These are phyloP conservation scores for Glarea lozoyensis DNA, from an alignment of 495 filamentous ascomycete genomes.

Conservation along the genomic window DNA sequence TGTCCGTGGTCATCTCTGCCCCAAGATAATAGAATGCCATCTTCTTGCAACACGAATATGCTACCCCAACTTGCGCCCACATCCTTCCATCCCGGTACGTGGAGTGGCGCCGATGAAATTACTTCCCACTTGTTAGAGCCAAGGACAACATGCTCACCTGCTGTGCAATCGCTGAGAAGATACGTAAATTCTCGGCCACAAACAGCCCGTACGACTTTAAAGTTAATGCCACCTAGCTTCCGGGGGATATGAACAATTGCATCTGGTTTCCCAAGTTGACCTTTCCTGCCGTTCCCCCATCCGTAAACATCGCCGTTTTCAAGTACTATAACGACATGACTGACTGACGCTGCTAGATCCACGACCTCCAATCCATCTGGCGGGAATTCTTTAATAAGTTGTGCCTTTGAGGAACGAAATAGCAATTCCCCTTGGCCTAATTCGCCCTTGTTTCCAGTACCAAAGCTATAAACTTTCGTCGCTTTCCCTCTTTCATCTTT, in stretches of 20 bases:
- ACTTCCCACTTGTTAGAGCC: conserved; percentile 66
- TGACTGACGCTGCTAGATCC: conserved; percentile 61
- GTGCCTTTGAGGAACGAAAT: conserved; percentile 20
- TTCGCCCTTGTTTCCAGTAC: conserved; percentile 61
- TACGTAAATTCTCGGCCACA: conserved; percentile 82
- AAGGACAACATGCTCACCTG: conserved; percentile 50
- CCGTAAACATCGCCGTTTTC: conserved; percentile 72
- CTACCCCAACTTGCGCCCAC: conserved; percentile 75
- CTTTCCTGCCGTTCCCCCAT: conserved; percentile 80
- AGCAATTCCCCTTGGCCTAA: conserved; percentile 48
- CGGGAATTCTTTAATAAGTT: conserved; percentile 50
- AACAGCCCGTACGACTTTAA: conserved; percentile 47
- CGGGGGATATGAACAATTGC: conserved; percentile 47
- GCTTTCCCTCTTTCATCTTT: conserved; percentile 24
- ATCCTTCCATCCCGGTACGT: conserved; percentile 41
- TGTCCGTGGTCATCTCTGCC: conserved; percentile 81
- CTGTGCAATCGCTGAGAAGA: conserved; percentile 42
- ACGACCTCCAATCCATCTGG: conserved; percentile 39
- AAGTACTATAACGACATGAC: conserved; percentile 65
- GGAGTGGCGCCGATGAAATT: conserved; percentile 29
- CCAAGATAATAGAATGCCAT: conserved; percentile 52
- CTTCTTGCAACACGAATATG: conserved; percentile 55
- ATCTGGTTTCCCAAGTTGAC: conserved; percentile 57
- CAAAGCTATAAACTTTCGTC: conserved; percentile 48
- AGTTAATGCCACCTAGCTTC: conserved; percentile 46